Conservation (phyloP, 257 asterid genomes). For the Ligustrum vulgare region DNA sequence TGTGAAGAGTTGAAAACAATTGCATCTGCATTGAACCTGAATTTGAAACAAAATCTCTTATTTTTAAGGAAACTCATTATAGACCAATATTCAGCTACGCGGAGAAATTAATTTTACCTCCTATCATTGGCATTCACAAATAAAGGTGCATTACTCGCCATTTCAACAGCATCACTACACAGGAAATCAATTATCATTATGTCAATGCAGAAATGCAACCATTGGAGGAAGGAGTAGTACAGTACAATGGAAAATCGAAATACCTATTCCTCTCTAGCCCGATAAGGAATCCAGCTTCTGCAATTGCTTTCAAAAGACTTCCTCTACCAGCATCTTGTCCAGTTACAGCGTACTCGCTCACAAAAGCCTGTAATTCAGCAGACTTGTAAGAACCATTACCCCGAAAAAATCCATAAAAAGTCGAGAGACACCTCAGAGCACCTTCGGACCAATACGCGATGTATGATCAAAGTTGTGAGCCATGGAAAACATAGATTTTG, state of each 20-base stretch:
- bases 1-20: slow-evolving; percentile 79
- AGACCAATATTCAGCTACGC: background rate
- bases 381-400: slow-evolving; percentile 18
- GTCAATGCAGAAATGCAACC: background rate
- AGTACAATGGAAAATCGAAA: background rate
- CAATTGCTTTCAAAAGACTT: slow-evolving; percentile 75
- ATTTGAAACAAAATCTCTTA: background rate
- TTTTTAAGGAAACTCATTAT: background rate
- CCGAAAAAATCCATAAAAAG: slow-evolving; percentile 3
- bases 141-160: slow-evolving; percentile 95
- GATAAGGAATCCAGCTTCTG: slow-evolving; percentile 82
- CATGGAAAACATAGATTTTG: slow-evolving; percentile 59
- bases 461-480: slow-evolving; percentile 65
- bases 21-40: slow-evolving; percentile 84
- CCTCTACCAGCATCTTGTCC: slow-evolving; percentile 81
- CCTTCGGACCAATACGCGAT: slow-evolving; percentile 81
- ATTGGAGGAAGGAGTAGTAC: background rate
- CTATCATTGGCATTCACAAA: slow-evolving; percentile 71
- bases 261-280: slow-evolving; percentile 88
- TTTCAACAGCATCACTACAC: slow-evolving; percentile 74
- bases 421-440: slow-evolving; percentile 17
- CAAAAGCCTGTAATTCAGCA: slow-evolving; percentile 63
- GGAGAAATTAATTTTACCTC: slow-evolving; percentile 39
- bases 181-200: slow-evolving; percentile 3
- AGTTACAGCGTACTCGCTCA: slow-evolving; percentile 88